phyloP scores from a whole-genome alignment of 805 yeast species.

The Starmera caribaea region DNA sequence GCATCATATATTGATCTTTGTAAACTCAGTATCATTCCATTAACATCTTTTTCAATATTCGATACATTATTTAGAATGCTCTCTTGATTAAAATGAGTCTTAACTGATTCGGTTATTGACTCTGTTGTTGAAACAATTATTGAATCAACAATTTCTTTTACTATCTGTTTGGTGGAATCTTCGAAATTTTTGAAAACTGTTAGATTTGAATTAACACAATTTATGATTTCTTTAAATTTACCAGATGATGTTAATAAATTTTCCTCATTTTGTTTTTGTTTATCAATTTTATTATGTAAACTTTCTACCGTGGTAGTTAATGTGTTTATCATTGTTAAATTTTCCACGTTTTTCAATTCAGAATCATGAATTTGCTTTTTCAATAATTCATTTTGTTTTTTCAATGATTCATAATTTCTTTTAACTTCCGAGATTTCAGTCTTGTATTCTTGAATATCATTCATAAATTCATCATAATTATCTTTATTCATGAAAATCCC shows the following conservation, averaged over 20 bases:
- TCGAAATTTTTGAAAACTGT: slow-evolving; percentile 15
- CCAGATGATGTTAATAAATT: slow-evolving; percentile 23
- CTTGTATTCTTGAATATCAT: slow-evolving; percentile 37
- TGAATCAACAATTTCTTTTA: slow-evolving; percentile 7
- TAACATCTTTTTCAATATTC: slow-evolving; percentile 8
- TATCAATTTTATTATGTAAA: slow-evolving; percentile 20
- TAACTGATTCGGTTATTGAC: slow-evolving; percentile 3
- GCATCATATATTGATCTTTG: slow-evolving; percentile 13
- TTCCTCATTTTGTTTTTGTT: slow-evolving; percentile 22
- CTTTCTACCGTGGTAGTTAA: slow-evolving; percentile 18
- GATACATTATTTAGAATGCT: slow-evolving; percentile 1
- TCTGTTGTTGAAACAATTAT: slow-evolving; percentile 2
- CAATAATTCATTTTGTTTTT: slow-evolving; percentile 25
- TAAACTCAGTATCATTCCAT: slow-evolving; percentile 6
- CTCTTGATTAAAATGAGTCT: neutral
- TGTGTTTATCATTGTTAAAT: slow-evolving; percentile 15
- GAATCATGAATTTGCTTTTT: slow-evolving; percentile 13
- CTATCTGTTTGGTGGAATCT: slow-evolving; percentile 8
- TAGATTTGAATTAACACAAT: slow-evolving; percentile 20
- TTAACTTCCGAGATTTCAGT: slow-evolving; percentile 39
- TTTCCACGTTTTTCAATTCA: slow-evolving; percentile 14
- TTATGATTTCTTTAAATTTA: slow-evolving; percentile 21
- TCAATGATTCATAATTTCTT: slow-evolving; percentile 30
- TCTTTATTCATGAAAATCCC: slow-evolving; percentile 56
- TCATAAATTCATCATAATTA: slow-evolving; percentile 44